Conservation (phyloP, 2,329 filamentous ascomycete genomes). For the Sporothrix luriei region DNA sequence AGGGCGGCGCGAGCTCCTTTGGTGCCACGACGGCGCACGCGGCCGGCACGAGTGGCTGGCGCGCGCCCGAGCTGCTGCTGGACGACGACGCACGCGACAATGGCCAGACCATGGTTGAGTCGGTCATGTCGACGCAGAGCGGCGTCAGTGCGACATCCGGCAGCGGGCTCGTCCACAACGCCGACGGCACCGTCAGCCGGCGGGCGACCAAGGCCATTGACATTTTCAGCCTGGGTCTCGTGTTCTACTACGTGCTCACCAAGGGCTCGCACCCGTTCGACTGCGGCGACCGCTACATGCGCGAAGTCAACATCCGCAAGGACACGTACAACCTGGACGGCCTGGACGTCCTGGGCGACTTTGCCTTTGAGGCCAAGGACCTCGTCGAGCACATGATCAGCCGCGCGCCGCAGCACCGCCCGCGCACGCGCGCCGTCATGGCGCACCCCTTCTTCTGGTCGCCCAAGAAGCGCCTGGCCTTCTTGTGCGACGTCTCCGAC, state of each 20-base stretch:
- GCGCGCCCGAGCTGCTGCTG: conserved; percentile 87
- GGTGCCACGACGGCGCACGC: conserved; percentile 92
- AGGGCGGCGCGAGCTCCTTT: conserved; percentile 91
- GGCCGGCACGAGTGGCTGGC: conserved; percentile 92
- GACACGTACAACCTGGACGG: conserved; percentile 72
- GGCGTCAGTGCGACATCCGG: conserved; percentile 42
- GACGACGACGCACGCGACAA: conserved; percentile 68
- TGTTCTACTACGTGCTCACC: conserved; percentile 99
- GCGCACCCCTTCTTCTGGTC: conserved; percentile 97
- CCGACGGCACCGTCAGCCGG: conserved; percentile 64
- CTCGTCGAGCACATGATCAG: conserved; percentile 79
- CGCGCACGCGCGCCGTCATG: conserved; percentile 77
- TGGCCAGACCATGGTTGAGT: conserved; percentile 50
- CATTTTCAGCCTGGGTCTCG: conserved; percentile 93
- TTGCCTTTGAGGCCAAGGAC: conserved; percentile 83
- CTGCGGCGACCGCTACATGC: conserved; percentile 90
- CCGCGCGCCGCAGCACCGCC: conserved; percentile 59
- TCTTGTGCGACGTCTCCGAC: conserved; percentile 95
- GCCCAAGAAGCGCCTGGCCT: conserved; percentile 81
- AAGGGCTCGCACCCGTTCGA: conserved; percentile 92
- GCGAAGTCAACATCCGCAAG: conserved; percentile 96
- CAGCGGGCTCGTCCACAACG: conserved; percentile 35
- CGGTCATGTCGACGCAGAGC: conserved; percentile 58
- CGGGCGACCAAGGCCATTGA: conserved; percentile 95
- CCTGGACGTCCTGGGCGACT: conserved; percentile 76